These are phyloP conservation scores for Immersiporthe knoxdaviesiana DNA, from an alignment of 2,329 filamentous ascomycete species.

Conservation along the genomic window DNA sequence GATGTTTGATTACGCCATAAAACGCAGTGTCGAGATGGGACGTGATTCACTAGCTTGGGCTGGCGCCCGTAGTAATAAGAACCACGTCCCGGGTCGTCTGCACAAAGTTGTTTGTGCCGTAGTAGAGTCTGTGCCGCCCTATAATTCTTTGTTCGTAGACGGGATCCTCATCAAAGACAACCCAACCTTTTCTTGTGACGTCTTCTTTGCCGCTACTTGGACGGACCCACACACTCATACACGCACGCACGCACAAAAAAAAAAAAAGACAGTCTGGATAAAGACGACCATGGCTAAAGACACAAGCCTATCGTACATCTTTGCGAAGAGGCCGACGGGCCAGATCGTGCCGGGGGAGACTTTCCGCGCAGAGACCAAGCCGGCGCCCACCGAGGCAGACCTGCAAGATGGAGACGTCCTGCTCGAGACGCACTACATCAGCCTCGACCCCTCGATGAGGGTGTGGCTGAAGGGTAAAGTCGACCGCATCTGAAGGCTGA, in stretches of 20 bases:
- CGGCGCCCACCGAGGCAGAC: constrained; percentile 52
- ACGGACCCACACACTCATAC: not conserved
- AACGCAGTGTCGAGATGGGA: not conserved
- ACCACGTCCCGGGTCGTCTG: not conserved
- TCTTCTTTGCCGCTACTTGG: not conserved
- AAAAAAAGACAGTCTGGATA: not conserved
- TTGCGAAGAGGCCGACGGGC: constrained; percentile 65
- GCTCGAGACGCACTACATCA: constrained; percentile 55
- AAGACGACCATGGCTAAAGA: constrained; percentile 24
- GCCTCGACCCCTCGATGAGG: constrained; percentile 67
- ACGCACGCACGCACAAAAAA: too few species aligned
- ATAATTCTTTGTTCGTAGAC: not conserved
- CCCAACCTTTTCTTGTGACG: not conserved
- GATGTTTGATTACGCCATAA: not conserved
- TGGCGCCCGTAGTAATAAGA: not conserved
- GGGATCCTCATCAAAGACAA: not conserved
- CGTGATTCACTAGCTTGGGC: not conserved
- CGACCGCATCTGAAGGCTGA: not conserved
- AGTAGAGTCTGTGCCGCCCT: not conserved
- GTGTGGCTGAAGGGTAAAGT: constrained; percentile 58
- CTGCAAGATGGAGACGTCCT: constrained; percentile 59
- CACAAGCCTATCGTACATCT: constrained; percentile 40
- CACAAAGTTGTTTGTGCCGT: not conserved
- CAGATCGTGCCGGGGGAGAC: constrained; percentile 68
- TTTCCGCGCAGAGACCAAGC: constrained; percentile 57